Evolutionary conservation across 2,329 filamentous ascomycete species (phyloP).

Genomic region (Balansia obtecta): DNA sequence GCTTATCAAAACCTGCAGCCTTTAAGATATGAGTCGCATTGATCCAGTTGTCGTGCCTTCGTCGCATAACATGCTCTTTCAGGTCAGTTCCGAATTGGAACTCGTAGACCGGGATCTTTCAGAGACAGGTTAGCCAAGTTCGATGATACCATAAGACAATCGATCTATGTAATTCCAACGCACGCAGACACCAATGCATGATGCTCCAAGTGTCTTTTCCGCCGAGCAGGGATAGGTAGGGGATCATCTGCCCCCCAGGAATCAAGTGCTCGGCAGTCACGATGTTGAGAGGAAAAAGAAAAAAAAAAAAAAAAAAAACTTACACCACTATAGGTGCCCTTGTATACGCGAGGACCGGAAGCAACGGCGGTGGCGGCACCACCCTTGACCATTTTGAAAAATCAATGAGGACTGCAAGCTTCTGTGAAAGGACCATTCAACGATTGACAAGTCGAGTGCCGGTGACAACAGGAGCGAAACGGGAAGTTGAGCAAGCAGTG

Average conservation of each 20-base stretch:
- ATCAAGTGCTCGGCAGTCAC: too few relatives aligned
- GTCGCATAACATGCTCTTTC: conserved; percentile 87
- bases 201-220: background rate
- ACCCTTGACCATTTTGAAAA: conserved; percentile 35
- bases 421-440: background rate
- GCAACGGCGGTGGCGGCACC: conserved; percentile 15
- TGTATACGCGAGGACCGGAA: conserved; percentile 44
- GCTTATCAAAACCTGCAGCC: conserved; percentile 94
- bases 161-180: background rate
- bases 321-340: conserved; percentile 58
- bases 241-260: too few relatives aligned
- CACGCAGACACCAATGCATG: background rate
- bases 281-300: too few relatives aligned
- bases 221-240: too few relatives aligned
- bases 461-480: background rate
- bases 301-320: conserved; percentile 14
- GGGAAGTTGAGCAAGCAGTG: background rate
- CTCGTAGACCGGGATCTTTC: conserved; percentile 86
- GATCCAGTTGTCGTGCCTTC: conserved; percentile 89
- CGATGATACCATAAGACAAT: background rate
- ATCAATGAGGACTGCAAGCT: conserved; percentile 6
- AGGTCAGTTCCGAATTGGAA: conserved; percentile 71
- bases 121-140: background rate
- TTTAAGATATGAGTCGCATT: conserved; percentile 99
- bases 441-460: background rate